Percentiles rank a stretch among this genome's conserved stretches.
These are phyloP conservation scores for Exophiala dermatitidis DNA, from an alignment of 2,329 filamentous ascomycete species.

Conservation along the genomic window DNA sequence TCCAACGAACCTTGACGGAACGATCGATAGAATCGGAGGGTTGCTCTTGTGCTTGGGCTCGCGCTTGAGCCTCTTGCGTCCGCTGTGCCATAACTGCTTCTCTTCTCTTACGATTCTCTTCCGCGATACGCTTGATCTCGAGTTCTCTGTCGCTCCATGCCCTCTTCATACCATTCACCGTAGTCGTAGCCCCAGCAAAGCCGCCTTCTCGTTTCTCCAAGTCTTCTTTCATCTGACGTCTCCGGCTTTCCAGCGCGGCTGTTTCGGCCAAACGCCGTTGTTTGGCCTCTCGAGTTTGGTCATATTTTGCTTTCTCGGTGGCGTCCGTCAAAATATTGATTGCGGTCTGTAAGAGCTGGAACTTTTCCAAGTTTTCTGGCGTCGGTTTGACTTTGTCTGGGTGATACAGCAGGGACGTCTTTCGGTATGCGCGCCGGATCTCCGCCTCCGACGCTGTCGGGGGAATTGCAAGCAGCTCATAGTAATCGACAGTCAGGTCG, in stretches of 20 bases:
- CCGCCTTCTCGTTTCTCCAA: conserved; percentile 61
- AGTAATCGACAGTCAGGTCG: conserved; percentile 64
- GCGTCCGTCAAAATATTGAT: conserved; percentile 71
- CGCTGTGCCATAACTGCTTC: conserved; percentile 42
- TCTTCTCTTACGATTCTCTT: conserved; percentile 46
- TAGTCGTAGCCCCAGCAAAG: conserved; percentile 23
- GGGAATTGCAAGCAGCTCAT: conserved; percentile 61
- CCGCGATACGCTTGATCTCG: conserved; percentile 48
- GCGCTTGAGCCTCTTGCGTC: conserved; percentile 35
- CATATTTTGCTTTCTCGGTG: conserved; percentile 67
- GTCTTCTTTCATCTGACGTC: conserved; percentile 75
- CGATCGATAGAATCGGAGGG: conserved; percentile 40
- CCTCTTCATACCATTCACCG: conserved; percentile 49
- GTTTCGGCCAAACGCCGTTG: conserved; percentile 63
- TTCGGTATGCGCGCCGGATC: conserved; percentile 76
- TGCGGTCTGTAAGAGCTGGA: conserved; percentile 79
- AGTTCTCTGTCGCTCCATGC: conserved; percentile 48
- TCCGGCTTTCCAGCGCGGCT: conserved; percentile 64
- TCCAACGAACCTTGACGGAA: conserved; percentile 52
- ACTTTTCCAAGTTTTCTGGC: conserved; percentile 63
- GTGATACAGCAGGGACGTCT: conserved; percentile 81
- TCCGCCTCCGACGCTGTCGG: conserved; percentile 61
- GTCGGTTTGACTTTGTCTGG: conserved; percentile 80
- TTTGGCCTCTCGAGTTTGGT: conserved; percentile 64
- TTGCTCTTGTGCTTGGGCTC: conserved; percentile 31